Evolutionary conservation across 768 basidiomycete species (phyloP), one percentile per base, ranked within the genome.

Genomic region (Termitomyces sp.): DNA sequence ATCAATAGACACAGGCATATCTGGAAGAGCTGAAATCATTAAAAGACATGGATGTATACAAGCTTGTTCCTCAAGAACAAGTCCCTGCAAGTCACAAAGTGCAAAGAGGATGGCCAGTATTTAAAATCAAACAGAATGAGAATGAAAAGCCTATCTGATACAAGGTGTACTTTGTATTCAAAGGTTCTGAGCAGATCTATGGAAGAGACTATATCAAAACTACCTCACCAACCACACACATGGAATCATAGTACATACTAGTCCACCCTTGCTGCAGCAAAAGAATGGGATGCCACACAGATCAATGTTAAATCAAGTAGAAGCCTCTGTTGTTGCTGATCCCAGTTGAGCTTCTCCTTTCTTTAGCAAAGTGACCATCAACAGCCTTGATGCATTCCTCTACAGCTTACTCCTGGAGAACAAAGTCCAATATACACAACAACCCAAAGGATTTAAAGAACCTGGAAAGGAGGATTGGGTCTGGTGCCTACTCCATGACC

Each of bases 181-280:
- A 74, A 53, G 79, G 81, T 0, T 77, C 68, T 61, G 61, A 75
- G 78, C 77, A 0, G 16, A 37, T 37, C 8, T 37, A 37, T 5
- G 14, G 35, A 3, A 37, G 35, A 11, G 35, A 37, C 14, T 37
- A 37, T 11, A 37, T 14, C 2, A 37, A 37, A 11, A 37, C 35
- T n/a, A n/a, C n/a, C n/a, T n/a, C n/a, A n/a, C n/a, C n/a, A n/a
- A n/a, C n/a, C n/a, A n/a, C n/a, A n/a, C n/a, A n/a, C n/a, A n/a
- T n/a, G n/a, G n/a, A n/a, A n/a, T n/a, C n/a, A n/a, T n/a, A n/a
- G n/a, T n/a, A n/a, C n/a, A n/a, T n/a, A n/a, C n/a, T n/a, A n/a
- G n/a, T n/a, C 12, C 14, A 11, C 14, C 16, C 14, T 37, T 2
- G 14, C 35, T 37, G 35, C 14, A 11, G 35, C 35, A 37, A 8